phyloP scores from a whole-genome alignment of 228 moss, liverwort and hornwort genomes.

The Sphagnum fallax region DNA sequence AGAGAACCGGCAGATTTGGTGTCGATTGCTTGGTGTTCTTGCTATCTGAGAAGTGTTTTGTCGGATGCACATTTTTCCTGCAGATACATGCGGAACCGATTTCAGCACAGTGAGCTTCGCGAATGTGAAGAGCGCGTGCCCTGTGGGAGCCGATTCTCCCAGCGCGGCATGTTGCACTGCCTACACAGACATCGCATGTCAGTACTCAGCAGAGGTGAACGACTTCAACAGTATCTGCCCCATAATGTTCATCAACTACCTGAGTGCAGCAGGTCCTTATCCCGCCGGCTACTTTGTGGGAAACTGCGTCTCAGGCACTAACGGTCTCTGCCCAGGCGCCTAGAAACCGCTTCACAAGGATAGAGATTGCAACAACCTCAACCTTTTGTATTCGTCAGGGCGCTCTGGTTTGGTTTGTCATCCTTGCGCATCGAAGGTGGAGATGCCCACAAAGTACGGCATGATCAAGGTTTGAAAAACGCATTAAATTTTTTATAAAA shows the following conservation, averaged over 20 bases:
- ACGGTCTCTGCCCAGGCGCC: slow-evolving; percentile 22
- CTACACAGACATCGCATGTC: slow-evolving; percentile 47
- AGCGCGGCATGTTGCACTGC: slow-evolving; percentile 41
- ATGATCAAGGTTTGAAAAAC: too few species aligned
- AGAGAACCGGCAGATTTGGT: too few species aligned
- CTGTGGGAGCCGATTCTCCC: not conserved
- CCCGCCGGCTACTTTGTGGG: slow-evolving; percentile 53
- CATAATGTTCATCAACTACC: slow-evolving; percentile 53
- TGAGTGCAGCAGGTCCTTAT: slow-evolving; percentile 49
- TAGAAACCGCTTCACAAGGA: too few species aligned
- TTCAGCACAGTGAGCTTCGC: slow-evolving; percentile 45
- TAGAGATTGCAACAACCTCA: too few species aligned
- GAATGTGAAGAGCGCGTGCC: slow-evolving; percentile 42
- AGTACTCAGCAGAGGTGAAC: slow-evolving; percentile 49
- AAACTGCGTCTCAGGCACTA: slow-evolving; percentile 33
- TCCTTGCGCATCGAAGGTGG: too few species aligned
- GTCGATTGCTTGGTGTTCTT: too few species aligned
- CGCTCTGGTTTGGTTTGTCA: too few species aligned
- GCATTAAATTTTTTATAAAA: too few species aligned
- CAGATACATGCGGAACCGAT: slow-evolving; percentile 43
- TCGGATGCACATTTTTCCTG: not conserved
- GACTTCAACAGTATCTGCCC: slow-evolving; percentile 60
- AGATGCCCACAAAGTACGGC: too few species aligned
- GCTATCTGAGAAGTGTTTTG: too few species aligned
- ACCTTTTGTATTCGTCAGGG: too few species aligned